These are phyloP conservation scores for Gastrolobium bilobum DNA, from an alignment of 306 rosid genomes.

Conservation along the genomic window DNA sequence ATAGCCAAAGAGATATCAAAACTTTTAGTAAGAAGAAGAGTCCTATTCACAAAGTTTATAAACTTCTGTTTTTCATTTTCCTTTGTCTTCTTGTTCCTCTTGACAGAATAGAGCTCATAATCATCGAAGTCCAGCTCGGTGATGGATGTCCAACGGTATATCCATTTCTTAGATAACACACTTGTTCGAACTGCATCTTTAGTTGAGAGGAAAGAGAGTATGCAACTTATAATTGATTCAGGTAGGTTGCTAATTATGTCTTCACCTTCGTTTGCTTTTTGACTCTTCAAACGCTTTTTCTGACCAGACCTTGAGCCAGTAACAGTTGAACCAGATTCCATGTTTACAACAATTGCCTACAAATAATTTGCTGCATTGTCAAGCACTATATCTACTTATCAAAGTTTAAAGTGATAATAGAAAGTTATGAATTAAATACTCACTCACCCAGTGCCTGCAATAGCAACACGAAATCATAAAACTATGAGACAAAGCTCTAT, in stretches of 20 bases:
- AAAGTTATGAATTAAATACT: too few relatives aligned
- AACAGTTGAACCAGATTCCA: conserved; percentile 16
- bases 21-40: not conserved
- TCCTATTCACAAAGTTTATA: not conserved
- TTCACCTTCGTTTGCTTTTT: not conserved
- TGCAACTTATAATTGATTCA: not conserved
- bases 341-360: conserved; percentile 3
- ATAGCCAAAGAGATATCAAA: not conserved
- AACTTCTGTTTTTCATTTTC: not conserved
- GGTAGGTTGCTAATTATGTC: conserved; percentile 8
- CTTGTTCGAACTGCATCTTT: conserved; percentile 41
- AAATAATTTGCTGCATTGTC: not conserved
- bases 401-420: too few relatives aligned
- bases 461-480: too few relatives aligned
- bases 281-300: not conserved
- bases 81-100: not conserved
- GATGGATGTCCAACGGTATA: conserved; percentile 14
- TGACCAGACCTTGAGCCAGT: not conserved
- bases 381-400: not conserved
- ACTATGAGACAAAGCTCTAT: too few relatives aligned
- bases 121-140: conserved; percentile 40
- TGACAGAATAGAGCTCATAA: not conserved
- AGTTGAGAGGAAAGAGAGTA: conserved; percentile 31
- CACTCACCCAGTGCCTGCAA: too few relatives aligned
- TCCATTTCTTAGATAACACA: conserved; percentile 42